Percentiles rank a stretch among this genome's conserved stretches.
phyloP scores from a whole-genome alignment of 192 early-diverging fungal species.

The Entomortierella lignicola region DNA sequence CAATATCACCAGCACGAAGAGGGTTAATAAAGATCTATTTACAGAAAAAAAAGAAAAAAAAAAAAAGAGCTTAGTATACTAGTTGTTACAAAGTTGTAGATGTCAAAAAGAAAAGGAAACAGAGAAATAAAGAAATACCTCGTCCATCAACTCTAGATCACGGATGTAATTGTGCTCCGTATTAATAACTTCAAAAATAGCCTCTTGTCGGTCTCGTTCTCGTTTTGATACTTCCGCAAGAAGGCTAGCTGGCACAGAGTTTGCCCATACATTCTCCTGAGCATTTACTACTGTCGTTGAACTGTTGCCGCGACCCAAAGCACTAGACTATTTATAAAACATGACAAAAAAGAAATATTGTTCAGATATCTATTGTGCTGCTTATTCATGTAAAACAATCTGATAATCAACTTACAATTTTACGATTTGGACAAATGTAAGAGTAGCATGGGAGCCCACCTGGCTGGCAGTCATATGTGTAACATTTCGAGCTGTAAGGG shows the following conservation, averaged over 20 bases:
- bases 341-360: too few relatives aligned
- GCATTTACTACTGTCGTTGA: conserved; percentile 22
- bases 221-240: conserved; percentile 53
- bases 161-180: conserved; percentile 93
- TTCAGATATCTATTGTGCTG: too few relatives aligned
- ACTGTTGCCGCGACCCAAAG: conserved; percentile 32
- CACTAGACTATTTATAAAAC: conserved; percentile 14
- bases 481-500: conserved; percentile 33
- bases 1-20: conserved; percentile 66
- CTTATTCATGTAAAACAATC: too few relatives aligned
- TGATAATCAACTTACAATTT: conserved; percentile 28
- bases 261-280: conserved; percentile 53
- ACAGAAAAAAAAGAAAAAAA: background rate
- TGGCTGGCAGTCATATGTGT: conserved; percentile 36
- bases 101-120: background rate
- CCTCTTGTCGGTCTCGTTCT: conserved; percentile 91
- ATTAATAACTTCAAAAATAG: conserved; percentile 92
- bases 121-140: conserved; percentile 63
- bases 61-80: background rate
- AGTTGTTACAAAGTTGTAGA: background rate
- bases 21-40: conserved; percentile 70
- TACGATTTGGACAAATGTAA: conserved; percentile 45
- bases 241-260: conserved; percentile 40
- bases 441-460: conserved; percentile 41
- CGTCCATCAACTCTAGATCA: conserved; percentile 87